A percentile compares a stretch with the other conserved stretches of the same genome.
phyloP scores from a whole-genome alignment of 2,329 filamentous ascomycete species.

The Sarocladium kiliense region DNA sequence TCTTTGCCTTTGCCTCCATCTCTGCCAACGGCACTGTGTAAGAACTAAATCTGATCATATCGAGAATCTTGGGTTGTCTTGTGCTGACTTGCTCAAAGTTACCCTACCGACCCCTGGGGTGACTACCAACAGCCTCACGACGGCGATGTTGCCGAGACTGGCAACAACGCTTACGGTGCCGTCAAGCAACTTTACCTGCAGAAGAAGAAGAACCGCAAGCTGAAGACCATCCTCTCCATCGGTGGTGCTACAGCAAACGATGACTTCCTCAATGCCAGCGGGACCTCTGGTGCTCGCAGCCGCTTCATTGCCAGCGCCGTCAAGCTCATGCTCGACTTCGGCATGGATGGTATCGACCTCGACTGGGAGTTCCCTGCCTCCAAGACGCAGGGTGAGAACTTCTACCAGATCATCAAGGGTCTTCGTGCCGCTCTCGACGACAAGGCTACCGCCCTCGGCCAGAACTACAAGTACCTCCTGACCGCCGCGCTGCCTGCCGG shows the following conservation, averaged over 20 bases:
- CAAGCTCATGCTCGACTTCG: slow-evolving; percentile 62
- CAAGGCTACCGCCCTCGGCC: slow-evolving; percentile 35
- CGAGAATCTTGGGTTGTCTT: not conserved
- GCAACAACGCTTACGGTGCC: slow-evolving; percentile 69
- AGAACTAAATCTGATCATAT: slow-evolving; percentile 12
- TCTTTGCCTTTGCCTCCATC: slow-evolving; percentile 42
- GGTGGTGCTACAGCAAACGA: slow-evolving; percentile 67
- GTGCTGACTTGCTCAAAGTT: slow-evolving; percentile 17
- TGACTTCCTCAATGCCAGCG: slow-evolving; percentile 45
- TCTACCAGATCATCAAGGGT: slow-evolving; percentile 33
- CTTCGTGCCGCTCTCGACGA: slow-evolving; percentile 39
- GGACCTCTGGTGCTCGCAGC: slow-evolving; percentile 51
- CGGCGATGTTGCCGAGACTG: slow-evolving; percentile 52
- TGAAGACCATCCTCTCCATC: slow-evolving; percentile 77
- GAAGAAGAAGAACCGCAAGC: slow-evolving; percentile 69
- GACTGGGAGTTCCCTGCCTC: slow-evolving; percentile 51
- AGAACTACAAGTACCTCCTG: slow-evolving; percentile 43
- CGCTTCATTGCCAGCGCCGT: slow-evolving; percentile 66
- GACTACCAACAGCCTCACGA: slow-evolving; percentile 64
- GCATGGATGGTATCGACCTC: slow-evolving; percentile 51
- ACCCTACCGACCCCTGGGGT: slow-evolving; percentile 46
- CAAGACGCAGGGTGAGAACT: slow-evolving; percentile 31
- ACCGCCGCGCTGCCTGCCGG: slow-evolving; percentile 47
- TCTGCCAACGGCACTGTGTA: slow-evolving; percentile 17
- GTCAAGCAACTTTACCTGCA: slow-evolving; percentile 71